Base-by-base conservation (phyloP, 2,329 filamentous ascomycete species). In the Fusarium fracticaudum region DNA sequence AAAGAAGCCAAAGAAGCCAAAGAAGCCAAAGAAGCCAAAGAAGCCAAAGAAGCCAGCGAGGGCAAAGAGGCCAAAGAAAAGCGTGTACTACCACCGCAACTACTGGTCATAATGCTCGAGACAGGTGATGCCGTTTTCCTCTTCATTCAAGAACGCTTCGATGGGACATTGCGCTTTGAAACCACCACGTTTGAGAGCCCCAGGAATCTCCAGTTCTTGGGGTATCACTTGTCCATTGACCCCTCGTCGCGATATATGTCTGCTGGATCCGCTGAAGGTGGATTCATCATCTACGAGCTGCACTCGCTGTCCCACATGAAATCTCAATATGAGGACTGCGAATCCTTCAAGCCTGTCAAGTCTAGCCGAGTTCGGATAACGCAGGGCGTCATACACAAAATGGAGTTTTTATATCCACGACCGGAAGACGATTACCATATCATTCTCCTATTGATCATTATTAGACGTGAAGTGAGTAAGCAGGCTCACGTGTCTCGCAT, bases 341-440 rank as follows among this genome's bases (percentile, higher is more conserved):
- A 84, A n/a, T 78, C 83, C 71, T 81, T 93, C 66, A 81, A 86
- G 15, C 93, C 92, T 4, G 87, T 97, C 64, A 86, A 86, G 68
- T 81, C 80, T 1, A 80, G 76, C 44, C 79, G 82, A 24, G 78
- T 85, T 24, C 85, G 87, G 15, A 73, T 81, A 15, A 85, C 94
- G 13, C 88, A 91, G 13, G 95, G 94, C 2, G 86, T 91, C n/a
- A 94, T 98, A 63, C 87, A 96, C 76, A 93, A 94, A 76, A 91
- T 98, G 86, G 93, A 95, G 29, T 99, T 98, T 73, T 86, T 99
- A 6, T 90, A 93, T 67, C 93, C 95, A 13, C 87, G 87, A 15
- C 83, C 88, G 1, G 87, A 90, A 60, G 91, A 95, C 69, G 87
- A 90, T 15, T 86, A 91, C 61, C 91, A 91, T 76, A 89, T 97